Evolutionary conservation across 768 basidiomycete genomes (phyloP), one percentile per base, ranked within the genome.

Genomic region (Termitomyces bulborhizus): DNA sequence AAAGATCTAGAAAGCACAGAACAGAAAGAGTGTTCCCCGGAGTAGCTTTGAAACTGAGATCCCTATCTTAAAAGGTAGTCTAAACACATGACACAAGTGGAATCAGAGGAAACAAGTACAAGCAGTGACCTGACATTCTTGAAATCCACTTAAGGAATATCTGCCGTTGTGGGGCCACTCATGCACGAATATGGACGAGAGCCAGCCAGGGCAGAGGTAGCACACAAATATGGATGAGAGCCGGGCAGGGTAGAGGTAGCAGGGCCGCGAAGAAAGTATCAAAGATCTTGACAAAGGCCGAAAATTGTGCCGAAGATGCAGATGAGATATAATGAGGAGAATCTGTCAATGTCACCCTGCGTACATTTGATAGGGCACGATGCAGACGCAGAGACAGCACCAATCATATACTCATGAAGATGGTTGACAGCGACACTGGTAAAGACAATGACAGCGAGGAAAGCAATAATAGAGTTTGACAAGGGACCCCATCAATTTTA

Each of bases 381-480:
- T 55, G 44, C 34, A 29, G 70, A 59, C 3, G 55, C 21, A 6
- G 15, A 65, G 50, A 39, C 73, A 29, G 29, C 70, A 21, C 73
- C 74, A 48, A 73, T 55, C 64, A 34, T 34, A 78, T 71, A 55
- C 73, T 74, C 54, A 77, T 61, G 60, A 77, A 77, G 0, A 73
- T 69, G 8, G 71, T 66, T 66, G 6, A 75, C 75, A 37, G 68
- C n/a, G n/a, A n/a, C n/a, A n/a, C n/a, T n/a, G n/a, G n/a, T n/a
- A n/a, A n/a, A n/a, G n/a, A n/a, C n/a, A n/a, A n/a, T 68, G 40
- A 75, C 68, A 16, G 8, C 5, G 18, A 43, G 11, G 32, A 34
- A 44, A 26, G 6, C 0, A 9, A 44, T 15, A 6, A 26, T 44
- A 4, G 24, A 44, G 24, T 26, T 44, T 5, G 6, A 13, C 24